phyloP scores from a whole-genome alignment of 1,139 yeast species.

The Diutina scorzettiae region DNA sequence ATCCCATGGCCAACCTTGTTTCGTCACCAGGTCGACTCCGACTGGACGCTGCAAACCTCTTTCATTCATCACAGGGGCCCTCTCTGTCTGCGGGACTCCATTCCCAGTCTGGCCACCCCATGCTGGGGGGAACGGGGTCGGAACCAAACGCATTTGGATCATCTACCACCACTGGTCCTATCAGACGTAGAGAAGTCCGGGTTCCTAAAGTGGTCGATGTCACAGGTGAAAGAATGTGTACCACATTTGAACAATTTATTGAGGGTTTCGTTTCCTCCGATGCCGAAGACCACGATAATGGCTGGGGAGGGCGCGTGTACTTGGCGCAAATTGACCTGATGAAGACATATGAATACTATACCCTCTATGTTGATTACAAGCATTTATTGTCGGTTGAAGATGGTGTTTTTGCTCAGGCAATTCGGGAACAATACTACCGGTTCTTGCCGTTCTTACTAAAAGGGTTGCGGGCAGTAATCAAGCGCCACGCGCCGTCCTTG shows the following conservation, averaged over 20 bases:
- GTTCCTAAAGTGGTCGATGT: slow-evolving; percentile 84
- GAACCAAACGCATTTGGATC: background rate
- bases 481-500: slow-evolving; percentile 64
- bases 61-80: slow-evolving; percentile 29
- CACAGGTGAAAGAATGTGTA: slow-evolving; percentile 89
- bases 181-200: slow-evolving; percentile 39
- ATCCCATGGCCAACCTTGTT: slow-evolving; percentile 35
- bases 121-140: background rate
- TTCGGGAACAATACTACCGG: slow-evolving; percentile 83
- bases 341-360: slow-evolving; percentile 63
- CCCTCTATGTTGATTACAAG: slow-evolving; percentile 76
- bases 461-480: slow-evolving; percentile 65
- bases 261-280: slow-evolving; percentile 44
- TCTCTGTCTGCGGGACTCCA: slow-evolving; percentile 10
- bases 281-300: slow-evolving; percentile 20
- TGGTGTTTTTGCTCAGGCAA: slow-evolving; percentile 84
- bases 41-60: slow-evolving; percentile 33
- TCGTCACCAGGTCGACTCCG: slow-evolving; percentile 36
- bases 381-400: slow-evolving; percentile 68
- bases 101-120: background rate
- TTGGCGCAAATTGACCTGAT: slow-evolving; percentile 73
- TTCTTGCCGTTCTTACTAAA: slow-evolving; percentile 74
- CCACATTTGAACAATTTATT: slow-evolving; percentile 77
- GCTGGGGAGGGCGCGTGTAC: slow-evolving; percentile 48
- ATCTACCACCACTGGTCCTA: background rate